Base-by-base conservation (phyloP, 163 green algal genomes). In the Scenedesmus sp. region DNA sequence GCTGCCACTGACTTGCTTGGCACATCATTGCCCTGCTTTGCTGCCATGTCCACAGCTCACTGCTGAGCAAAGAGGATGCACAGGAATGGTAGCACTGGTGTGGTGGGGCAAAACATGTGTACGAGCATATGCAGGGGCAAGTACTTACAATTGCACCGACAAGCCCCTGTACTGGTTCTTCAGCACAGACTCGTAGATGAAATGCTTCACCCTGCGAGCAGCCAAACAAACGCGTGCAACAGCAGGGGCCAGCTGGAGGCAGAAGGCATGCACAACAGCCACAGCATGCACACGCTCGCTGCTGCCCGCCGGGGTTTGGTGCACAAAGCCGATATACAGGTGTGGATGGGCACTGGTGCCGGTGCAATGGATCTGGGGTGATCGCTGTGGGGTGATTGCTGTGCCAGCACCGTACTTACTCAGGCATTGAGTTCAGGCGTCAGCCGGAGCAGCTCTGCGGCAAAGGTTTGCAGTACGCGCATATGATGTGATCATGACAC, bases 121-220 rank as follows among this genome's bases (percentile, higher is more conserved):
- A 20, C 18, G 30, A 6, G 9, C 65, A 3, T 16, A 40, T 40
- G 65, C 65, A 76, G 5, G 56, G 65, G 65, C 30, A 20, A 30
- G 65, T 76, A 76, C 65, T 76, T 7, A 76, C 65, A 76, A 76
- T 2, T 76, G 30, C 65, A 76, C 65, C 30, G 65, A 40, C 65
- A 76, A 76, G 40, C 65, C 65, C 65, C 20, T 18, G 30, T 76
- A 76, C 65, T 76, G 30, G 30, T 76, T 40, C 65, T 76, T 76
- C 30, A 76, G 65, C 65, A 76, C 65, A 24, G 65, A 76, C 40
- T 76, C 65, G 30, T 76, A 76, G 65, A 76, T 37, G 65, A 76
- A 76, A 30, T 76, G 30, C 65, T 40, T 76, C 65, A 76, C 65
- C 65, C 65, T 76, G 65, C 65, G 40, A 40, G 65, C 65, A 76